Evolutionary conservation across 768 basidiomycete genomes (phyloP).

Genomic region (Boletus edulis): DNA sequence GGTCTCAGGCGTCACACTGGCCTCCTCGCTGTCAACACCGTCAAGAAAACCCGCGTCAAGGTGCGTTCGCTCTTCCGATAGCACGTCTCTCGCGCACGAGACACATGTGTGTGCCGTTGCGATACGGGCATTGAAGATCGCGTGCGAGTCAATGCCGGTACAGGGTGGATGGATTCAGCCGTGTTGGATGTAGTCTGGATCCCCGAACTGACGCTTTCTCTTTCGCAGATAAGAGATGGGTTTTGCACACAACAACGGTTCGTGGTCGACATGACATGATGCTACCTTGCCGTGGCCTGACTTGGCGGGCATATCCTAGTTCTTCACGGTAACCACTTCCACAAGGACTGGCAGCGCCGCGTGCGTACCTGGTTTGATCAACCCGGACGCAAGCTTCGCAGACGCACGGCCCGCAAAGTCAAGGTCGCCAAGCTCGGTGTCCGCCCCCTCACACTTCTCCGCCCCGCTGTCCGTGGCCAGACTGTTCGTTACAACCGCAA

Average conservation of each 20-base stretch:
- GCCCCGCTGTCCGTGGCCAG: constrained; percentile 94
- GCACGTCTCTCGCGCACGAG: neutral
- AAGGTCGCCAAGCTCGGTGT: constrained; percentile 92
- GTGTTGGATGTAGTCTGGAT: constrained; percentile 18
- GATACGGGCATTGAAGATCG: neutral
- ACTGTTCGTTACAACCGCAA: constrained; percentile 99
- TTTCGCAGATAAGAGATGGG: constrained; percentile 33
- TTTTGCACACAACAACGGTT: constrained; percentile 37
- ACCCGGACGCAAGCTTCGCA: constrained; percentile 94
- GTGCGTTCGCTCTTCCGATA: constrained; percentile 21
- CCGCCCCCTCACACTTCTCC: constrained; percentile 86
- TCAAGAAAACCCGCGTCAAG: constrained; percentile 33
- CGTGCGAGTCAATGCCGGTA: neutral
- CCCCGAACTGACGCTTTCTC: constrained; percentile 13
- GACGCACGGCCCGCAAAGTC: constrained; percentile 86
- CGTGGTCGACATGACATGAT: constrained; percentile 18
- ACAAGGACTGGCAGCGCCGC: constrained; percentile 98
- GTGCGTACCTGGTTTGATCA: constrained; percentile 99
- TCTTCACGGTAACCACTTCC: constrained; percentile 93
- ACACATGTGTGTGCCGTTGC: neutral
- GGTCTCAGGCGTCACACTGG: neutral
- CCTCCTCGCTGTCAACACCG: constrained; percentile 25
- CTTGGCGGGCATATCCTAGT: constrained; percentile 40
- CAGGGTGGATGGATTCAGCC: constrained; percentile 22
- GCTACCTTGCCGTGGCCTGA: constrained; percentile 23